A percentile compares a stretch with the other conserved stretches of the same genome.
phyloP scores from a whole-genome alignment of 176 grass and related monocot genomes.

The Aegilops sharonensis region DNA sequence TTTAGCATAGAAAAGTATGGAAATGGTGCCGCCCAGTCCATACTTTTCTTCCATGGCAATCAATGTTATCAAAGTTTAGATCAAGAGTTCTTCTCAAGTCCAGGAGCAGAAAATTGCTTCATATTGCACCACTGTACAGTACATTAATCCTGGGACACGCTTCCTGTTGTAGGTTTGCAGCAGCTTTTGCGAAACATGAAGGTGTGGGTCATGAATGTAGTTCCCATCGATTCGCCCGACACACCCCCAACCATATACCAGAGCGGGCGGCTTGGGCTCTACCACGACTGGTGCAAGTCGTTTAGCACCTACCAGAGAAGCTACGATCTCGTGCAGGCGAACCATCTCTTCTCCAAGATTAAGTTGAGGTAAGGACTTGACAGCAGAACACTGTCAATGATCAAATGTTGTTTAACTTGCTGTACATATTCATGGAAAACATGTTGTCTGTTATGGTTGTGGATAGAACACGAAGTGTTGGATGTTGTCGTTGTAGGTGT shows the following conservation, averaged over 20 bases:
- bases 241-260: conserved; percentile 47
- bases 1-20: background rate
- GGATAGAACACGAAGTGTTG: background rate
- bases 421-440: background rate
- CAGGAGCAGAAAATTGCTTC: background rate
- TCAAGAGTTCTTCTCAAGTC: background rate
- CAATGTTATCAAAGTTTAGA: background rate
- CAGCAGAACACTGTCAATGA: background rate
- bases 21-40: background rate
- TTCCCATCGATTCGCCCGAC: conserved; percentile 66
- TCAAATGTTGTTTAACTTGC: background rate
- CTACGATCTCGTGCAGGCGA: conserved; percentile 72
- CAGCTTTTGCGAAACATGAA: conserved; percentile 61
- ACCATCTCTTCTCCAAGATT: conserved; percentile 75
- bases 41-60: background rate
- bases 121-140: background rate
- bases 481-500: conserved; percentile 38
- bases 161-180: conserved; percentile 65
- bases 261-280: conserved; percentile 55
- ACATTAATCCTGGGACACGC: background rate
- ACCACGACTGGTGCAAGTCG: conserved; percentile 90
- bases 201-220: conserved; percentile 86
- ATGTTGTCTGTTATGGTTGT: background rate
- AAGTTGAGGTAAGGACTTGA: conserved; percentile 49
- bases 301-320: conserved; percentile 79